Percentiles rank a stretch among this genome's conserved stretches.
Conservation (phyloP, 352 stramenopile genomes). For the Phytopythium helicoides region DNA sequence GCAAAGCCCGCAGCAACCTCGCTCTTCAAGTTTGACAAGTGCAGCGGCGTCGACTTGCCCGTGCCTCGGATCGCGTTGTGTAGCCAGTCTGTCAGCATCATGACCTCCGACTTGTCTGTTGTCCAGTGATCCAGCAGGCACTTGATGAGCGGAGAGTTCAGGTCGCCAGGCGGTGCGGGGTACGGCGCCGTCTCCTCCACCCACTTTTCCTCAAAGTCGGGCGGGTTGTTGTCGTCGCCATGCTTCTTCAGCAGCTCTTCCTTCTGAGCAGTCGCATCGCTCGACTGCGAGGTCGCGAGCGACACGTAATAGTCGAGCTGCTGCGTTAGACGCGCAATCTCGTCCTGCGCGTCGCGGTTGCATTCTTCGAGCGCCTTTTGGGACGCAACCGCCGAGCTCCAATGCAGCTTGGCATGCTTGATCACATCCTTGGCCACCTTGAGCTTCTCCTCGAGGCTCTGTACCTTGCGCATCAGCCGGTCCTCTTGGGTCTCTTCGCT, state of each 20-base stretch:
- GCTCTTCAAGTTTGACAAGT: constrained; percentile 41
- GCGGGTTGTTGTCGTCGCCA: constrained; percentile 13
- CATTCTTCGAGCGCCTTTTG: constrained; percentile 66
- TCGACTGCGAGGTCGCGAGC: constrained; percentile 6
- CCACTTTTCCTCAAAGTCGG: constrained; percentile 33
- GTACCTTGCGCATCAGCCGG: constrained; percentile 31
- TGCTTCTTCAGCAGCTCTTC: constrained; percentile 3
- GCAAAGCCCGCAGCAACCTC: constrained; percentile 60
- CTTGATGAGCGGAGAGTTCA: constrained; percentile 66
- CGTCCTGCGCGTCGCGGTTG: constrained; percentile 41
- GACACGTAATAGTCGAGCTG: constrained; percentile 46
- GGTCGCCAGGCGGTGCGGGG: constrained; percentile 52
- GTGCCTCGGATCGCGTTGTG: constrained; percentile 59
- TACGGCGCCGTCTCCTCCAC: constrained; percentile 51
- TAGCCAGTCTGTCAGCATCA: constrained; percentile 57
- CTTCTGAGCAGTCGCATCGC: background rate
- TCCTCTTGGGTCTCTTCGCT: constrained; percentile 22
- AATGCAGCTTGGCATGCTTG: constrained; percentile 62
- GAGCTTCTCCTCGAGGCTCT: constrained; percentile 43
- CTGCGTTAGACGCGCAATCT: constrained; percentile 46
- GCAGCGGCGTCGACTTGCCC: constrained; percentile 34
- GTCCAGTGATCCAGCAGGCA: constrained; percentile 67
- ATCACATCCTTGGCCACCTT: constrained; percentile 51
- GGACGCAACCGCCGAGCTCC: constrained; percentile 53
- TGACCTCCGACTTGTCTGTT: constrained; percentile 58